Base-by-base conservation (phyloP, 176 grass and related monocot genomes). In the Oryza brachyantha region DNA sequence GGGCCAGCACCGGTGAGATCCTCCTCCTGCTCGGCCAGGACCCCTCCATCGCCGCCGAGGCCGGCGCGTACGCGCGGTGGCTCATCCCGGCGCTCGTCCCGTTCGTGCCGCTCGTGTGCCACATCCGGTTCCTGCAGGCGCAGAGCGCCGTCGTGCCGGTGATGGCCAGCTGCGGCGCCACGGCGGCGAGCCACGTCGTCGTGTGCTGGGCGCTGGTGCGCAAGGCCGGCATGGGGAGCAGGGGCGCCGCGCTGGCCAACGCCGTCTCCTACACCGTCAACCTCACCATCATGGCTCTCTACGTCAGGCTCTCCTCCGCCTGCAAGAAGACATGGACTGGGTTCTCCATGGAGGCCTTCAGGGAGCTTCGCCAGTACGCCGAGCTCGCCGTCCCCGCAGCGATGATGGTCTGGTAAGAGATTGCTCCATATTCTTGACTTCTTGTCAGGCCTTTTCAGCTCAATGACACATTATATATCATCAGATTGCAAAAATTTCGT, bases 81-180 rank as follows among this genome's bases (percentile, higher is more conserved):
- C 72, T 86, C 43, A 83, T 91, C 39, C 94, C 89, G 54, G 67
- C 81, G 10, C 91, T 97, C 40, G 72, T 85, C 58, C 82, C 79
- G 0, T 91, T 86, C 84, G 89, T 85, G 31, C 81, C 90, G 7
- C 86, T 97, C 29, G 72, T 79, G 82, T 93, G 91, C 91, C 85
- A 46, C 74, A 28, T 83, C 28, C 66, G 79, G 0, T 87, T 87
- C 73, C 79, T 87, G n/a, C 85, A 87, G 79, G 42, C 79, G 10
- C 85, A 87, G 73, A 77, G 59, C 85, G 24, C 78, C 37, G 85
- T 78, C 1, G 14, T 88, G 12, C 86, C 80, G 28, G 80, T 88
- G 2, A 88, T 31, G 4, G 68, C 52, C 0, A 88, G 68, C 80
- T 79, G 80, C 39, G 38, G 71, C 63, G 63, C 25, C 39, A 81